phyloP scores from a whole-genome alignment of 2,329 filamentous ascomycete species.

The Aspergillus piperis region DNA sequence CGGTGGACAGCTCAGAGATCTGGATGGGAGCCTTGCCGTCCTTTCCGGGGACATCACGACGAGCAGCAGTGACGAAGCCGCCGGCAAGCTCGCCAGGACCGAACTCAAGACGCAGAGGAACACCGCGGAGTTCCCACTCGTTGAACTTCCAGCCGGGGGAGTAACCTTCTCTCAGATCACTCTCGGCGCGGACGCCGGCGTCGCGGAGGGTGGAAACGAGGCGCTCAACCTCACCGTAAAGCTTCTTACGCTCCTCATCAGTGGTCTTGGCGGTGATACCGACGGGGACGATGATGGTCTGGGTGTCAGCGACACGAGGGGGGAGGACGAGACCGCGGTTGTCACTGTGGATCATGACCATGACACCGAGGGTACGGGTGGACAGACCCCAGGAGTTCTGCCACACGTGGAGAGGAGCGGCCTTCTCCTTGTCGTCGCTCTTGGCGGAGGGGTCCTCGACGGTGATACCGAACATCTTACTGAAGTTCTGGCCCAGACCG shows the following conservation, averaged over 20 bases:
- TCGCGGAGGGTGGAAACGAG: constrained; percentile 70
- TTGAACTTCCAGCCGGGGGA: constrained; percentile 97
- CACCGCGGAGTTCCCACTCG: constrained; percentile 96
- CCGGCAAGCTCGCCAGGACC: constrained; percentile 91
- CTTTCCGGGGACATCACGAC: constrained; percentile 71
- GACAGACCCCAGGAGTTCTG: constrained; percentile 99
- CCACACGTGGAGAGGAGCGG: constrained; percentile 83
- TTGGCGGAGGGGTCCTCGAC: constrained; percentile 82
- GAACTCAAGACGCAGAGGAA: constrained; percentile 91
- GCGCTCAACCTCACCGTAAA: constrained; percentile 73
- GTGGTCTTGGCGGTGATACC: constrained; percentile 87
- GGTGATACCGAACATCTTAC: constrained; percentile 98
- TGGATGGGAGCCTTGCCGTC: constrained; percentile 77
- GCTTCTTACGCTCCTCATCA: constrained; percentile 73
- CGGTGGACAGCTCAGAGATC: constrained; percentile 70
- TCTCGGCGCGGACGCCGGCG: constrained; percentile 74
- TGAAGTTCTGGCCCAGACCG: constrained; percentile 95
- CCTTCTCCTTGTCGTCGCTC: constrained; percentile 64
- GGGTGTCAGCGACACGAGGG: constrained; percentile 82
- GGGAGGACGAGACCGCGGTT: constrained; percentile 93
- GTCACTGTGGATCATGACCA: constrained; percentile 98
- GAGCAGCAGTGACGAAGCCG: constrained; percentile 78
- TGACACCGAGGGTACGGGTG: constrained; percentile 94
- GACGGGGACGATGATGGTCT: constrained; percentile 86
- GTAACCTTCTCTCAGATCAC: constrained; percentile 86